These are phyloP conservation scores for Rhododendron kiyosumense DNA, from an alignment of 148 eudicot species.

Conservation along the genomic window DNA sequence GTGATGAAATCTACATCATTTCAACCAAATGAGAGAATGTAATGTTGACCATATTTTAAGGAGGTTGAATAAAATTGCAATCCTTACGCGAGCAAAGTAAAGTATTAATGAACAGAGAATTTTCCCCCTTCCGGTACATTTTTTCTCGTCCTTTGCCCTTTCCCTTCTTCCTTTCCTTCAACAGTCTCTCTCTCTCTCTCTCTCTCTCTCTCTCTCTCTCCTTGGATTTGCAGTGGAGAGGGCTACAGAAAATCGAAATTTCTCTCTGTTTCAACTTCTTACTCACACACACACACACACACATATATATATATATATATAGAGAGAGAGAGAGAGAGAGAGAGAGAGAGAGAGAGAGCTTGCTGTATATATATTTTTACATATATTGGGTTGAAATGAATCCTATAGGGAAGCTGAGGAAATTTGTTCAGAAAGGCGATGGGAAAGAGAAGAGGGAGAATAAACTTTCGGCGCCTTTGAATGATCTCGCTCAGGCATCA, in stretches of 20 bases:
- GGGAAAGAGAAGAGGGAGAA: slow-evolving; percentile 47
- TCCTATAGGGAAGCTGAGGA: slow-evolving; percentile 63
- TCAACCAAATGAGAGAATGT: too few relatives aligned
- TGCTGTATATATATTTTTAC: not conserved
- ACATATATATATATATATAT: too few relatives aligned
- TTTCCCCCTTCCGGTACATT: slow-evolving; percentile 5
- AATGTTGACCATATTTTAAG: too few relatives aligned
- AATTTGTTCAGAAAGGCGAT: slow-evolving; percentile 51
- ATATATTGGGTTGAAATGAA: slow-evolving; percentile 38
- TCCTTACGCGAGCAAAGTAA: not conserved
- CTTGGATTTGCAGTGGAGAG: not conserved
- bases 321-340: not conserved
- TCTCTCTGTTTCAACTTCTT: not conserved
- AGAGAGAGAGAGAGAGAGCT: not conserved
- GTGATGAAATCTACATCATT: too few relatives aligned
- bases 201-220: not conserved
- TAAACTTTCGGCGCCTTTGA: slow-evolving; percentile 36
- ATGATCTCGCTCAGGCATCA: slow-evolving; percentile 73
- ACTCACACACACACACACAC: not conserved
- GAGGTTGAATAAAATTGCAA: too few relatives aligned
- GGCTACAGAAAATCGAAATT: not conserved
- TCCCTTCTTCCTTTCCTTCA: not conserved
- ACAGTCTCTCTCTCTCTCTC: not conserved
- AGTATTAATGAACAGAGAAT: slow-evolving; percentile 14
- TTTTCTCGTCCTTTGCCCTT: not conserved